Conservation (phyloP, 208 protist genomes). For the Leptomonas pyrrhocoris region DNA sequence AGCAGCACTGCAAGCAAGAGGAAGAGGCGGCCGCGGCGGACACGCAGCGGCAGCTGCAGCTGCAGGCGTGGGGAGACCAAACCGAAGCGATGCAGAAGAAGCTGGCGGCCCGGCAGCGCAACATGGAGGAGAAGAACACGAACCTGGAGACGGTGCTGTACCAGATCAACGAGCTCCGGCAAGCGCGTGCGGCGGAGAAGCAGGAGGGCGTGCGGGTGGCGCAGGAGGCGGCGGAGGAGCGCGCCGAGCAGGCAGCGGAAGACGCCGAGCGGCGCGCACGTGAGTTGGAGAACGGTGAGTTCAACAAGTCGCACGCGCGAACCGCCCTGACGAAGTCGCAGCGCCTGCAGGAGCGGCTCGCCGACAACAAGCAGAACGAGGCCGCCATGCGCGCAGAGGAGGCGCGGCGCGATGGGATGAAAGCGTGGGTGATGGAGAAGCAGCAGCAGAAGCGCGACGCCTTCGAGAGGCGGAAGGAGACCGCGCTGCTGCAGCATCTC, state of each 20-base stretch:
- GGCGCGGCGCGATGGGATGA: constrained; percentile 39
- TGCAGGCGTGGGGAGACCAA: constrained; percentile 47
- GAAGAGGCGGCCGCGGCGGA: constrained; percentile 35
- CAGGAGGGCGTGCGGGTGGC: constrained; percentile 34
- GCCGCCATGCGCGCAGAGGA: constrained; percentile 43
- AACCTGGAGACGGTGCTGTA: constrained; percentile 73
- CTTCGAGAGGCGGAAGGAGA: constrained; percentile 61
- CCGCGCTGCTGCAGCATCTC: constrained; percentile 34
- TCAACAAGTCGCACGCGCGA: constrained; percentile 51
- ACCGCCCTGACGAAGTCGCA: constrained; percentile 48
- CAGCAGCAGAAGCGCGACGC: constrained; percentile 46
- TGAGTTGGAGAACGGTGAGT: constrained; percentile 42
- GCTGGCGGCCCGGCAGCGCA: constrained; percentile 45
- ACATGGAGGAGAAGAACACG: constrained; percentile 73
- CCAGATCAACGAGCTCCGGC: constrained; percentile 62
- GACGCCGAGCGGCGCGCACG: constrained; percentile 27
- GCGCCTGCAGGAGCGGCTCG: constrained; percentile 48
- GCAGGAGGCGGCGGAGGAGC: constrained; percentile 66
- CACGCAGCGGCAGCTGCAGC: constrained; percentile 40
- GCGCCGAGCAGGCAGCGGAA: constrained; percentile 54
- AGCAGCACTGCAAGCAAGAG: constrained; percentile 33
- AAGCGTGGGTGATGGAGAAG: constrained; percentile 31
- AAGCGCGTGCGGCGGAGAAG: constrained; percentile 43
- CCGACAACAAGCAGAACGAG: constrained; percentile 36
- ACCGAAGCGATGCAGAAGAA: constrained; percentile 59